Conservation (phyloP, 2,329 filamentous ascomycete species). For the Simplicillium sp. region DNA sequence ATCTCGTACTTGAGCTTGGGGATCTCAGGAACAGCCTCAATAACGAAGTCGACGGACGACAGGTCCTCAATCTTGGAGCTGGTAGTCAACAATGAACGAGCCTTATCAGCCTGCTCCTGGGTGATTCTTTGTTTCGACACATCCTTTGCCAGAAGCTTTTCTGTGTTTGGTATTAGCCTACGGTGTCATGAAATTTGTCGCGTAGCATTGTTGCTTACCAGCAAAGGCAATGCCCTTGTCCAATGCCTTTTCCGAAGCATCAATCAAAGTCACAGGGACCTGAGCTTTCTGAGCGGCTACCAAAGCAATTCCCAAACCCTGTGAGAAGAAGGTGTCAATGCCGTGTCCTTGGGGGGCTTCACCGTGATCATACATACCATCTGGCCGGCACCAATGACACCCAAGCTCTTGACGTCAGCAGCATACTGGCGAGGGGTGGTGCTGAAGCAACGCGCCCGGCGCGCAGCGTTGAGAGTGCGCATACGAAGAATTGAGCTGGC, state of each 20-base stretch:
- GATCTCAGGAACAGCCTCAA: constrained; percentile 94
- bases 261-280: constrained; percentile 78
- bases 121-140: constrained; percentile 80
- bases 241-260: constrained; percentile 73
- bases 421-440: constrained; percentile 50
- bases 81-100: constrained; percentile 58
- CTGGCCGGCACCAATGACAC: constrained; percentile 89
- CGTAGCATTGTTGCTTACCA: constrained; percentile 38
- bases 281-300: constrained; percentile 80
- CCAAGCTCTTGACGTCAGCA: constrained; percentile 74
- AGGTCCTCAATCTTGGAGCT: constrained; percentile 70
- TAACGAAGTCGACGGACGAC: constrained; percentile 84
- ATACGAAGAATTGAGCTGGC: constrained; percentile 27
- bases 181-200: background rate
- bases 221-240: constrained; percentile 88
- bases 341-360: constrained; percentile 6
- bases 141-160: constrained; percentile 90
- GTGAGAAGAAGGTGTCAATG: constrained; percentile 13
- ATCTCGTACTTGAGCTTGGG: constrained; percentile 79
- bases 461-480: constrained; percentile 22
- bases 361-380: constrained; percentile 54
- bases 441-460: constrained; percentile 55
- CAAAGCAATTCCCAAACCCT: constrained; percentile 93
- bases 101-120: constrained; percentile 66
- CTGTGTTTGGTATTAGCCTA: constrained; percentile 27